These are phyloP conservation scores for Nannochloropsis gaditana DNA, from an alignment of 108 stramenopile species.

Conservation along the genomic window DNA sequence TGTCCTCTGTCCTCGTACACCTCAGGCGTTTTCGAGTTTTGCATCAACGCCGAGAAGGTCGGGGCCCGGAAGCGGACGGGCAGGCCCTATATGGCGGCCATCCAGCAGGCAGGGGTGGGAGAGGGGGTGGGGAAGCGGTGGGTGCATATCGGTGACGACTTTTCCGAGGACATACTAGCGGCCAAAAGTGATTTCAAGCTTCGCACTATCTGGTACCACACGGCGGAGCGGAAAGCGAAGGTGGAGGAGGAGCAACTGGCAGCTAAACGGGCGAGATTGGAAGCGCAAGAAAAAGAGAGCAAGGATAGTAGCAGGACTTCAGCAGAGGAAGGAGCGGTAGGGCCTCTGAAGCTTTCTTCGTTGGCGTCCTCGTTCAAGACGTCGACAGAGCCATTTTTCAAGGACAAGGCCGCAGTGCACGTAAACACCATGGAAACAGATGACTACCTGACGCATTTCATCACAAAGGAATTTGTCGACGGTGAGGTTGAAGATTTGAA, in stretches of 20 bases:
- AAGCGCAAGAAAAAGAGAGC: neutral
- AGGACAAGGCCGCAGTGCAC: neutral
- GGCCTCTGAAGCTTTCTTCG: neutral
- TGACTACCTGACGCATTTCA: conserved; percentile 15
- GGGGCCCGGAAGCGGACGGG: neutral
- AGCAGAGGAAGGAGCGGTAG: neutral
- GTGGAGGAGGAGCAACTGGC: neutral
- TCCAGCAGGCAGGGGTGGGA: neutral
- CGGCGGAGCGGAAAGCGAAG: conserved; percentile 6
- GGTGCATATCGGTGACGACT: conserved; percentile 19
- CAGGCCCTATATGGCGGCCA: neutral
- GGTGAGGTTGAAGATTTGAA: neutral
- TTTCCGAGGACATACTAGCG: neutral
- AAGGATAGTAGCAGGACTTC: neutral
- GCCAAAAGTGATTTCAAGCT: neutral
- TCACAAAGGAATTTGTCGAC: conserved; percentile 13
- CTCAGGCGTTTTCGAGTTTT: neutral
- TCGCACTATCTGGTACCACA: neutral
- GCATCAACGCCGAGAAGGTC: conserved; percentile 5
- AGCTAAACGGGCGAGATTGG: neutral
- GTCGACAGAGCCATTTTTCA: neutral
- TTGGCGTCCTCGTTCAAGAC: neutral
- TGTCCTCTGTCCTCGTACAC: neutral
- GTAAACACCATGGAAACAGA: neutral
- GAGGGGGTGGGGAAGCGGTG: conserved; percentile 19